A percentile compares a stretch with the other conserved stretches of the same genome.
phyloP scores from a whole-genome alignment of 805 yeast species.

The Candida silvatica region DNA sequence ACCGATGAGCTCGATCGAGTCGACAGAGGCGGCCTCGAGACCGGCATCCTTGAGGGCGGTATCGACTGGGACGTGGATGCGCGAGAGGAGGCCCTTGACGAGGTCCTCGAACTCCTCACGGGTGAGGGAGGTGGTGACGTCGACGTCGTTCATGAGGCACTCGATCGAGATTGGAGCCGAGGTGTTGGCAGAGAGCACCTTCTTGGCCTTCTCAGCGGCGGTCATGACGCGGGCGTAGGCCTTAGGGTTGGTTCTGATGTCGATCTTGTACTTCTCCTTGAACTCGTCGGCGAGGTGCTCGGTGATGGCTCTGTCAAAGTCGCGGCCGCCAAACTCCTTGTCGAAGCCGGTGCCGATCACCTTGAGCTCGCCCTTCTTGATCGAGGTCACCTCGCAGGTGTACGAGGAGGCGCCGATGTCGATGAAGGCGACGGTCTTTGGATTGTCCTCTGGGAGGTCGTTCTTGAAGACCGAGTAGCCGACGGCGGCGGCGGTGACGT shows the following conservation, averaged over 20 bases:
- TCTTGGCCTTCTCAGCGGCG: constrained; percentile 90
- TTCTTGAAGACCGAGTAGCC: constrained; percentile 98
- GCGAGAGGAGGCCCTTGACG: constrained; percentile 71
- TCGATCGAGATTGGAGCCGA: constrained; percentile 93
- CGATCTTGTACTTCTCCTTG: constrained; percentile 86
- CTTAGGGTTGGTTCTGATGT: constrained; percentile 84
- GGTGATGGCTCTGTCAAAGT: constrained; percentile 89
- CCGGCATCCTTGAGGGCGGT: constrained; percentile 77
- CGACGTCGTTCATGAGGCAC: constrained; percentile 95
- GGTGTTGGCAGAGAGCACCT: constrained; percentile 92
- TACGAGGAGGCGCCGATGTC: constrained; percentile 97
- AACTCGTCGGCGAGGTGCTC: constrained; percentile 92
- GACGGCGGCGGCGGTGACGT: constrained; percentile 97
- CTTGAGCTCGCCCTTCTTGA: constrained; percentile 95
- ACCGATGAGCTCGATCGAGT: constrained; percentile 92
- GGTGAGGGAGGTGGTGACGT: constrained; percentile 79
- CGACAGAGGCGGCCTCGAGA: constrained; percentile 63
- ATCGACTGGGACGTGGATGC: constrained; percentile 72
- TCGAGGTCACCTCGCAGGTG: constrained; percentile 81
- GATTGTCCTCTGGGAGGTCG: constrained; percentile 91
- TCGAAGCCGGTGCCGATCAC: constrained; percentile 87
- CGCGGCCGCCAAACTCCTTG: constrained; percentile 98
- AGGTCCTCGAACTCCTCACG: constrained; percentile 92
- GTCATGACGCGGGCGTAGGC: constrained; percentile 89
- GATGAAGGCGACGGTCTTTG: constrained; percentile 83